A percentile compares a stretch with the other conserved stretches of the same genome.
Evolutionary conservation across 2,329 filamentous ascomycete genomes (phyloP).

Genomic region (Xylariaceae sp.): DNA sequence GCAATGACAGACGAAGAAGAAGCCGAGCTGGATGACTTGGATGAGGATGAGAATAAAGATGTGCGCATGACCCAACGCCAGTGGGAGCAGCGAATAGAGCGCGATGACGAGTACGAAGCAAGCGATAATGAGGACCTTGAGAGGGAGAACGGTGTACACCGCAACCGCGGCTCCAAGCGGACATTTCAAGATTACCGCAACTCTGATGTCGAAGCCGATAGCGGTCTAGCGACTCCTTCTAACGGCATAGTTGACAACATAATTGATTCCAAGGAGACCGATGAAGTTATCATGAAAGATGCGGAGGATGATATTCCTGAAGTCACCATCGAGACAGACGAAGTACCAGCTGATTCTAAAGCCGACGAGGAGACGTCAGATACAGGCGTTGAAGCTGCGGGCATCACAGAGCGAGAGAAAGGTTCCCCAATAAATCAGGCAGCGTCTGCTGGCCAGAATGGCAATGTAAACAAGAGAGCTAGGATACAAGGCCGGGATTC

Average conservation of each 20-base stretch:
- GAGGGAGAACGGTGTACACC: conserved; percentile 63
- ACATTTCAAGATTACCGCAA: conserved; percentile 50
- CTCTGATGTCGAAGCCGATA: conserved; percentile 41
- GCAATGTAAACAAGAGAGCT: conserved; percentile 19
- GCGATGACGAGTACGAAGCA: conserved; percentile 78
- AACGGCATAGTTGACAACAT: conserved; percentile 35
- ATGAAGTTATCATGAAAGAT: conserved; percentile 40
- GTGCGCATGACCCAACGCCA: conserved; percentile 74
- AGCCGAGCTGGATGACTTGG: conserved; percentile 62
- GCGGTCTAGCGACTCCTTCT: conserved; percentile 37
- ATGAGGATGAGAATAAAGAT: conserved; percentile 85
- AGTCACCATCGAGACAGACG: conserved; percentile 29
- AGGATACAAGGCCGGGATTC: conserved; percentile 9
- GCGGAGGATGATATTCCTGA: conserved; percentile 22
- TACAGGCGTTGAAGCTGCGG: conserved; percentile 19
- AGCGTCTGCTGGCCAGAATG: conserved; percentile 33
- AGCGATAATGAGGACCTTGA: conserved; percentile 86
- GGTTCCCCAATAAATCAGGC: conserved; percentile 23
- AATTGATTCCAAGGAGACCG: conserved; percentile 37
- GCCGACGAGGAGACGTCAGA: conserved; percentile 23
- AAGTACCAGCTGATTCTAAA: conserved; percentile 28
- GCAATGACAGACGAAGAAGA: conserved; percentile 65
- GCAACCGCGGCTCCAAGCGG: conserved; percentile 47
- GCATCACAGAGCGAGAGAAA: conserved; percentile 26
- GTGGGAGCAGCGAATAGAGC: conserved; percentile 73